Conservation (phyloP, 805 yeast genomes). For the Candida multigemmis region DNA sequence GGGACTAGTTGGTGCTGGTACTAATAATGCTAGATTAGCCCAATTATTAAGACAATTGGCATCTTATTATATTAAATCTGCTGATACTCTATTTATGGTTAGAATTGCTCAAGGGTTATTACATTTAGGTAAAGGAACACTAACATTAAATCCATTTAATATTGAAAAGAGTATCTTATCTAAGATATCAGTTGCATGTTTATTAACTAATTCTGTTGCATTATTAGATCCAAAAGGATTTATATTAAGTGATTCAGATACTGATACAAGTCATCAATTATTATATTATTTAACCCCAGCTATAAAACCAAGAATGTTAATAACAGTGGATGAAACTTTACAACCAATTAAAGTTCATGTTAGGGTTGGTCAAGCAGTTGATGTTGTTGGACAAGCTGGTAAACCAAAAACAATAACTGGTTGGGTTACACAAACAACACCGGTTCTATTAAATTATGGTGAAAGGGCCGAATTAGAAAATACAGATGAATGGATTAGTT, state of each 20-base stretch:
- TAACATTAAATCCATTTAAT: conserved; percentile 81
- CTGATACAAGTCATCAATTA: conserved; percentile 56
- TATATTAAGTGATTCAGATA: conserved; percentile 52
- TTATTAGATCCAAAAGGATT: conserved; percentile 80
- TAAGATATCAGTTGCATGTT: conserved; percentile 82
- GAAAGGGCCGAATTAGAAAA: conserved; percentile 96
- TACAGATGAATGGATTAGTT: conserved; percentile 74
- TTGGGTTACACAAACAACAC: conserved; percentile 98
- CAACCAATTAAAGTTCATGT: conserved; percentile 92
- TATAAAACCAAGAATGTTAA: conserved; percentile 83
- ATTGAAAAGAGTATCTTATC: conserved; percentile 82
- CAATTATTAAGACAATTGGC: conserved; percentile 94
- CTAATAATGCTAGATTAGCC: conserved; percentile 95
- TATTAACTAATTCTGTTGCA: conserved; percentile 76
- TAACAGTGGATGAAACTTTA: conserved; percentile 86
- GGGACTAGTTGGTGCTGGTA: conserved; percentile 99
- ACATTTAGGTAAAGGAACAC: conserved; percentile 93
- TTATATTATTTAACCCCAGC: conserved; percentile 83
- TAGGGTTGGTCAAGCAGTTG: conserved; percentile 98
- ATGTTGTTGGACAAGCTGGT: conserved; percentile 98
- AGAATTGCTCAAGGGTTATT: conserved; percentile 92
- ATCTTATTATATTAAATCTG: conserved; percentile 81
- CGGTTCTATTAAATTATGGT: conserved; percentile 86
- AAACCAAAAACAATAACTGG: conserved; percentile 98
- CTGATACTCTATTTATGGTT: conserved; percentile 85